Conservation (phyloP, 768 basidiomycete species). For the Dendrothele bispora region DNA sequence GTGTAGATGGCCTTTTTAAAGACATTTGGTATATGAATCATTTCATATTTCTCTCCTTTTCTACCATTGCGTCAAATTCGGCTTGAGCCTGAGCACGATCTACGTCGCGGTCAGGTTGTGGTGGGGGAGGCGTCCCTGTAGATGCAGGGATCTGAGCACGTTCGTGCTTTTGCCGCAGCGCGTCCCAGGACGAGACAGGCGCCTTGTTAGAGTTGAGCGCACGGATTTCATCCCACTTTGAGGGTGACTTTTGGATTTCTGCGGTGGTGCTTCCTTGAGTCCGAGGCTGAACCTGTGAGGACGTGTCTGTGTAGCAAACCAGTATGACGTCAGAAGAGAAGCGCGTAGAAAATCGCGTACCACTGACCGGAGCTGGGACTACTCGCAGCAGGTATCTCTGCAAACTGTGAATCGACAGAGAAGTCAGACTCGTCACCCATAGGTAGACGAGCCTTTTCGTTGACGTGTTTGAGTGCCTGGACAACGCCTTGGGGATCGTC, state of each 20-base stretch:
- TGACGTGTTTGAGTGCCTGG: neutral
- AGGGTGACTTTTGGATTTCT: too few species aligned
- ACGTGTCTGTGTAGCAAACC: too few species aligned
- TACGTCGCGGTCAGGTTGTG: constrained; percentile 14
- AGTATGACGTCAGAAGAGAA: too few species aligned
- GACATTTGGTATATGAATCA: too few species aligned
- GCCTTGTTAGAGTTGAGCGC: constrained; percentile 43
- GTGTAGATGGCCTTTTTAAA: constrained; percentile 6
- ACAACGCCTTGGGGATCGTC: constrained; percentile 1
- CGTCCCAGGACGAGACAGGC: constrained; percentile 64
- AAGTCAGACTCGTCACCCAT: too few species aligned
- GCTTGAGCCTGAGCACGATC: constrained; percentile 50
- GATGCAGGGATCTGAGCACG: constrained; percentile 20
- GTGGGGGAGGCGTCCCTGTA: neutral
- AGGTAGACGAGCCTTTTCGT: too few species aligned
- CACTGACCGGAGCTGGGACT: too few species aligned
- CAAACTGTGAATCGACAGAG: too few species aligned
- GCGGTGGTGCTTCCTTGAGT: too few species aligned
- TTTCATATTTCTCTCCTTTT: constrained; percentile 51
- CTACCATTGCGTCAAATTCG: constrained; percentile 57
- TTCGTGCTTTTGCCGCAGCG: constrained; percentile 59
- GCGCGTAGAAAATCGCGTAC: too few species aligned
- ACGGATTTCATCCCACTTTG: constrained; percentile 70
- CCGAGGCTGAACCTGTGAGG: too few species aligned
- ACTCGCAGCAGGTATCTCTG: too few species aligned